phyloP scores from a whole-genome alignment of 768 basidiomycete genomes.

The Coprinellus aureogranulatus region DNA sequence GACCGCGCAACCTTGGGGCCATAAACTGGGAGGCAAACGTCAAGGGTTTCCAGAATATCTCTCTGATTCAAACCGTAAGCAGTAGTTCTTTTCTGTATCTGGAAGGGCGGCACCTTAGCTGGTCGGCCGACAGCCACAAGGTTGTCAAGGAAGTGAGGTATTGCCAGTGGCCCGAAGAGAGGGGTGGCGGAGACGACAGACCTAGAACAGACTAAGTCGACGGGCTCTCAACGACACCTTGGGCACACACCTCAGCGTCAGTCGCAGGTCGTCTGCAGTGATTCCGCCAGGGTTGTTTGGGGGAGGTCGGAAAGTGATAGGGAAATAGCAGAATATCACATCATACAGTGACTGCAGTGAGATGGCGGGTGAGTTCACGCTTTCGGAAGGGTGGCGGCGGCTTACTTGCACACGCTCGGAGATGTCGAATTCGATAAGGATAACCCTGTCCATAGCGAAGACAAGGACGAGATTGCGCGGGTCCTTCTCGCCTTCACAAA shows the following conservation, averaged over 20 bases:
- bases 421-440: constrained; percentile 87
- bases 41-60: constrained; percentile 80
- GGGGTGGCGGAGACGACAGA: constrained; percentile 71
- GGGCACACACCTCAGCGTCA: constrained; percentile 55
- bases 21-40: constrained; percentile 79
- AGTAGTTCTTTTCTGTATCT: background rate
- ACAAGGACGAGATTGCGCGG: constrained; percentile 89
- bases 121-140: constrained; percentile 74
- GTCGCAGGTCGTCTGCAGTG: constrained; percentile 79
- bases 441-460: constrained; percentile 83
- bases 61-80: constrained; percentile 44
- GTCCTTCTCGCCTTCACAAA: constrained; percentile 97
- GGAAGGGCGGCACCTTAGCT: constrained; percentile 64
- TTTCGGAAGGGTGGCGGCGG: background rate
- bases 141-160: constrained; percentile 91
- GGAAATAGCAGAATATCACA: constrained; percentile 97
- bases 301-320: constrained; percentile 93
- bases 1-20: constrained; percentile 60
- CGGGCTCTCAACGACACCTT: background rate
- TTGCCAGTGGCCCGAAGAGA: constrained; percentile 77
- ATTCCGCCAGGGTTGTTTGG: constrained; percentile 94
- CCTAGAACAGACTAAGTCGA: constrained; percentile 5
- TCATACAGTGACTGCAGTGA: constrained; percentile 87
- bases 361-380: background rate
- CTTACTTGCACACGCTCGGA: constrained; percentile 72